phyloP scores from a whole-genome alignment of 2,329 filamentous ascomycete species.

The Tympanopsis confertula region DNA sequence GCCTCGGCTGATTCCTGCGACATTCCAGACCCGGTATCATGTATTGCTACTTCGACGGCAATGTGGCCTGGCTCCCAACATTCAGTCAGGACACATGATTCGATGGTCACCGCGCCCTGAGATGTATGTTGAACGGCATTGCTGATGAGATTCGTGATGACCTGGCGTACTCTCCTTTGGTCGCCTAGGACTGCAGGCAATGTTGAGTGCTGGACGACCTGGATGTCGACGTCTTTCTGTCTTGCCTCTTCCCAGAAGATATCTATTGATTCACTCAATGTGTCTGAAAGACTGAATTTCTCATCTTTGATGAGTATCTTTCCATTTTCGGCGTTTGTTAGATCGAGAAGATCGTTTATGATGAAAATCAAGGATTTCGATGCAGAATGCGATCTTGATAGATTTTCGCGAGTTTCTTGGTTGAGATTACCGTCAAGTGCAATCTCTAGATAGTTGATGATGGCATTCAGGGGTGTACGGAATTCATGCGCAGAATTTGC shows the following conservation, averaged over 20 bases:
- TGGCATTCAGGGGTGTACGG: slow-evolving; percentile 79
- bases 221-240: slow-evolving; percentile 63
- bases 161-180: slow-evolving; percentile 69
- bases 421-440: slow-evolving; percentile 73
- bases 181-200: slow-evolving; percentile 64
- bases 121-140: slow-evolving; percentile 81
- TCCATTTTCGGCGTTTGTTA: slow-evolving; percentile 80
- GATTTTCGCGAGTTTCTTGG: slow-evolving; percentile 71
- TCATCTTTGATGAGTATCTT: slow-evolving; percentile 71
- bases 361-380: slow-evolving; percentile 89
- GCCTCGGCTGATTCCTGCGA: slow-evolving; percentile 43
- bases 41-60: slow-evolving; percentile 61
- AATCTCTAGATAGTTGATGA: slow-evolving; percentile 90
- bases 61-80: slow-evolving; percentile 39
- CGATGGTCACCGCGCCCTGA: slow-evolving; percentile 56
- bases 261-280: slow-evolving; percentile 66
- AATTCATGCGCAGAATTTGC: slow-evolving; percentile 89
- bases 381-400: slow-evolving; percentile 75
- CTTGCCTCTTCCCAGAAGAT: slow-evolving; percentile 64
- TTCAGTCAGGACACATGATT: slow-evolving; percentile 43
- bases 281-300: slow-evolving; percentile 59
- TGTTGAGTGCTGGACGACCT: slow-evolving; percentile 54
- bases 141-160: slow-evolving; percentile 71
- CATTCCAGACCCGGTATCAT: slow-evolving; percentile 69
- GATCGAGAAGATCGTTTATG: slow-evolving; percentile 80